Base-by-base conservation (phyloP, 345 rosid species). In the Eucalyptus pauciflora region DNA sequence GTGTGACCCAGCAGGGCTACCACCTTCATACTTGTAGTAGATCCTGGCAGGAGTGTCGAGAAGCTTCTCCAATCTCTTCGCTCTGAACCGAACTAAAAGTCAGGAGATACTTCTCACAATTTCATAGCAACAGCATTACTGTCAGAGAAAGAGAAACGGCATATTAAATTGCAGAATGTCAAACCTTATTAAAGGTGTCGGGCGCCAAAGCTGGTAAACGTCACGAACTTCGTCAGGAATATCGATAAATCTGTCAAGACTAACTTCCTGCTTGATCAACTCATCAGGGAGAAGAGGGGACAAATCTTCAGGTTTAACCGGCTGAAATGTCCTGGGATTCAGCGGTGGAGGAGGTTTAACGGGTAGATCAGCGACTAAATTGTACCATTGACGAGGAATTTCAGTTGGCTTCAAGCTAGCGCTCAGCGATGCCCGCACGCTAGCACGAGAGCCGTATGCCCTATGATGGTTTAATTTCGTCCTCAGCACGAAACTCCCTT, bases 1-100 rank as follows among this genome's bases (percentile, higher is more conserved):
- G 91, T 97, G 99, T 7, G 99, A 97, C 52, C 99, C 99, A 41
- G 99, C 99, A 27, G 99, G 99, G 90, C 99, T 97, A 85, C 88
- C 96, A 83, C 99, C 99, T 92, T 97, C 99, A 62, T 97, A 96
- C 93, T 97, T 96, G 91, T 95, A 97, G 93, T 96, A 97, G 87
- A 97, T 96, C 93, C 94, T 94, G 37, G 99, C 99, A 31, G 99
- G 98, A 60, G 99, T 97, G 15, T 92, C 91, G 22, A 97, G 95
- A 89, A 95, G 95, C 93, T 97, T 97, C 94, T 96, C 99, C 93
- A 97, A 93, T 91, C 99, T 96, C 95, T 94, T 97, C 85, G 99
- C 99, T 93, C 99, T 96, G 86, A 31, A 91, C 64, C 83, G 85
- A 90, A 92, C 22, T 16, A 20, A 83, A 88, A 52, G 62, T 71